Base-by-base conservation (phyloP, 805 yeast genomes). In the Isabelozyma gotoi region DNA sequence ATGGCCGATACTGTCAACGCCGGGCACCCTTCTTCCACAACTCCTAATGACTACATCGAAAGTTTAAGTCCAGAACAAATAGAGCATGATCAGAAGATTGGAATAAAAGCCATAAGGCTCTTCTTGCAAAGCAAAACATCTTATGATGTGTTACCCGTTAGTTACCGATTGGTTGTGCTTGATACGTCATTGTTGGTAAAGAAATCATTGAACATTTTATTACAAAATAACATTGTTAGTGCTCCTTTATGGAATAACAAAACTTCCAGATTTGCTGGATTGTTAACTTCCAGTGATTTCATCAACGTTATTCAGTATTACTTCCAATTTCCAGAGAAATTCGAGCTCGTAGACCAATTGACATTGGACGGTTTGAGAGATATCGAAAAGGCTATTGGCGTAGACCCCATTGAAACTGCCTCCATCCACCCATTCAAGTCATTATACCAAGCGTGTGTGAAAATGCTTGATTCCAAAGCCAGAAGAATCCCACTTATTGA, bases 191-290 rank as follows among this genome's bases (percentile, higher is more conserved):
- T 94, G 38, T 70, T 89, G 44, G 96, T 94, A 32, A 91, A 92
- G 66, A 89, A 92, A 61, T 87, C 97, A 4, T 74, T 94, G 57
- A 90, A 89, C 51, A 91, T 95, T 20, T 68, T 94, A 47, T 73
- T 94, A 41, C 98, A 94, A 61, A 94, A 94, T 64, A 88, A 88
- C 60, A 89, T 94, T 57, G 97, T 94, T 24, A 85, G 96, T 42
- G 98, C 98, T 4, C 99, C 99, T 2, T 72, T 94, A 41, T 94
- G 99, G 99, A 88, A 92, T 65, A 85, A 92, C 45, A 80, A 85
- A 57, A 68, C 87, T 12, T 86, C 96, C 12, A 77, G 86, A 56
- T 94, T 94, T 72, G 97, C 97, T 2, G 99, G 99, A 3, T 77
- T 94, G 48, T 73, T 94, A 55, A 94, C 98, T 3, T 82, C 96